Base-by-base conservation (phyloP, 1,139 yeast species). In the Dujonia santamariae region DNA sequence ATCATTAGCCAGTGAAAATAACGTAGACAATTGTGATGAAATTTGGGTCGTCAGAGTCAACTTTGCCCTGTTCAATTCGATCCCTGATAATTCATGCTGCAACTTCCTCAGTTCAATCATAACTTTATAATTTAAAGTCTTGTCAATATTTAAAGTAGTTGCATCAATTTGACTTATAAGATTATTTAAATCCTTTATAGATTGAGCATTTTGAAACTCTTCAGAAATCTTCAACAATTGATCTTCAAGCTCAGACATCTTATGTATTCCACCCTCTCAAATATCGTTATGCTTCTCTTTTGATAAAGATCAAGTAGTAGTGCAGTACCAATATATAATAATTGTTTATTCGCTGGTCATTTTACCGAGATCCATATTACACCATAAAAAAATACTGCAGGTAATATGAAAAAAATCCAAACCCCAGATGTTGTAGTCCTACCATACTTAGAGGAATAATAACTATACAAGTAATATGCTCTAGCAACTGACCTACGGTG, bases 1-100 rank as follows among this genome's bases (percentile, higher is more conserved):
- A 37, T 72, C 74, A 38, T 83, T 78, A 0, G 95, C 85, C 22
- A 70, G 63, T 6, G 78, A 61, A 40, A 83, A 69, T 21, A 78
- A 63, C 22, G 61, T 57, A 12, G 71, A 67, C 40, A 85, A 59
- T 11, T 74, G 68, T 28, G 66, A 63, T 8, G 81, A 73, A 19
- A 51, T 50, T 16, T 51, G 36, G 20, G 69, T 62, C 11, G 73
- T 56, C 9, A 54, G 48, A 1, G 72, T 55, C 32, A 70, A 48
- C 40, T 62, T 61, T 16, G 70, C 63, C 19, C 75, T 44, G 30
- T 52, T 46, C 36, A 67, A 48, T 41, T 70, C 76, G 14, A 67
- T 52, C 31, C 51, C 55, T 14, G 63, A 51, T 7, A 67, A 45
- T 29, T 63, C 70, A 37, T 59, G 63, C 33, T 66, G 68, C 38